Conservation (phyloP, 768 basidiomycete genomes). For the Amanita pseudoporphyria region DNA sequence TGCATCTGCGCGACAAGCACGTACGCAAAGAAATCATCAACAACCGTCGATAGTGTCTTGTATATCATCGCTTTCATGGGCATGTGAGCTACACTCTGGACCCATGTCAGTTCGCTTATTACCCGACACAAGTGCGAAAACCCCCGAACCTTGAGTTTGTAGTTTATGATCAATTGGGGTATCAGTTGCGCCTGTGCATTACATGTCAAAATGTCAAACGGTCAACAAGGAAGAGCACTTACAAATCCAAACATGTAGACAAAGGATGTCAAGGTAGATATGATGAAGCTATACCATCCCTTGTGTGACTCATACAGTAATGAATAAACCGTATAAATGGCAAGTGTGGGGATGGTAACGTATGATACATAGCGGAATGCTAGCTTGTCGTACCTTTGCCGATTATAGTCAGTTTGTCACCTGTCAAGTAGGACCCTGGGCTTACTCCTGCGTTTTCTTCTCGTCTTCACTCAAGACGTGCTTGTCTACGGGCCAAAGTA, state of each 20-base stretch:
- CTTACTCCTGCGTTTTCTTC: slow-evolving; percentile 94
- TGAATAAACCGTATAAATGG: slow-evolving; percentile 71
- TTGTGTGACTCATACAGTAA: slow-evolving; percentile 76
- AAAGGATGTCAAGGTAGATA: slow-evolving; percentile 87
- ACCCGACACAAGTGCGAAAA: slow-evolving; percentile 8
- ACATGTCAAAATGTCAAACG: slow-evolving; percentile 10
- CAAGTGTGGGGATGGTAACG: slow-evolving; percentile 74
- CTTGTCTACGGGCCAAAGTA: slow-evolving; percentile 51
- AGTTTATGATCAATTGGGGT: slow-evolving; percentile 91
- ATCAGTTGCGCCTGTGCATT: slow-evolving; percentile 65
- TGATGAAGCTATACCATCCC: slow-evolving; percentile 95
- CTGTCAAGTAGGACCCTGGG: slow-evolving; percentile 7
- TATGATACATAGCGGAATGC: slow-evolving; percentile 95
- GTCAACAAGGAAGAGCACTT: slow-evolving; percentile 28
- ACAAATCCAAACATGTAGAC: slow-evolving; percentile 98
- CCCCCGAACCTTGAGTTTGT: slow-evolving; percentile 78
- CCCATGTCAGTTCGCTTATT: not conserved
- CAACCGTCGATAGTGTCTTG: slow-evolving; percentile 83
- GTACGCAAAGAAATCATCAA: slow-evolving; percentile 90
- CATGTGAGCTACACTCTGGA: slow-evolving; percentile 91
- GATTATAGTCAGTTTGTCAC: slow-evolving; percentile 2
- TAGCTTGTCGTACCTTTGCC: slow-evolving; percentile 69
- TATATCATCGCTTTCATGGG: slow-evolving; percentile 98
- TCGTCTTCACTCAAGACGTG: slow-evolving; percentile 96
- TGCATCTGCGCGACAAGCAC: slow-evolving; percentile 16